phyloP scores from a whole-genome alignment of 805 yeast genomes.

The Priceomyces melissophilus region DNA sequence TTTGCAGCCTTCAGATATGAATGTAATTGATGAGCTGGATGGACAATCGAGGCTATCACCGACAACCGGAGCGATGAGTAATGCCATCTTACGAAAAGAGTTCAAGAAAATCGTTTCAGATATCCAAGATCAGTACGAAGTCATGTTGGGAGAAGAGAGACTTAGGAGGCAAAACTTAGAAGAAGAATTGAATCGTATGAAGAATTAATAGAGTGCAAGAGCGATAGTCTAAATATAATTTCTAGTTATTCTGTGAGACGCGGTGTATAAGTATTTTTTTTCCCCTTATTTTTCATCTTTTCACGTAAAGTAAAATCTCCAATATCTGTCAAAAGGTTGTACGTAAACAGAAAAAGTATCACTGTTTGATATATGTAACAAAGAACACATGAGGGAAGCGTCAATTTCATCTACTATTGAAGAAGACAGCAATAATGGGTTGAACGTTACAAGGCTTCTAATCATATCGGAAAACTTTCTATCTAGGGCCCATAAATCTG shows the following conservation, averaged over 20 bases:
- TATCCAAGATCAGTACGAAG: conserved; percentile 59
- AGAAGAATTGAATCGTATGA: conserved; percentile 6
- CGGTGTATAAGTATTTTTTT: no score
- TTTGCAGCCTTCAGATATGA: conserved; percentile 4
- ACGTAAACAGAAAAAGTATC: no score
- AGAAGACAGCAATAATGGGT: conserved; percentile 3
- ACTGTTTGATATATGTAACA: no score
- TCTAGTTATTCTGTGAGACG: no score
- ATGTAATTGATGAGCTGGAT: conserved; percentile 15
- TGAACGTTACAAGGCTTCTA: conserved; percentile 11
- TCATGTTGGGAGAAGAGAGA: conserved; percentile 55
- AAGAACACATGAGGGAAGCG: no score
- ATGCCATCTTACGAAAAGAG: conserved; percentile 61
- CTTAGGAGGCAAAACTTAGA: conserved; percentile 45
- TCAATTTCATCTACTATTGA: background rate
- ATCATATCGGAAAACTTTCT: conserved; percentile 19
- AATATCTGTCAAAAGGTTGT: no score
- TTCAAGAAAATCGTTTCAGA: conserved; percentile 63
- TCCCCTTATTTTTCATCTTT: no score
- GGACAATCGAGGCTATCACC: conserved; percentile 10
- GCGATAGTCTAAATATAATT: no score
- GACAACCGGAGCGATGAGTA: conserved; percentile 30
- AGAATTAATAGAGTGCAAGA: no score
- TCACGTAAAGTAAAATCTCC: no score
- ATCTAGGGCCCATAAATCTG: conserved; percentile 19